A percentile compares a stretch with the other conserved stretches of the same genome.
Evolutionary conservation across 1,139 yeast genomes (phyloP).

Genomic region (Entelexis sorbosivorans): DNA sequence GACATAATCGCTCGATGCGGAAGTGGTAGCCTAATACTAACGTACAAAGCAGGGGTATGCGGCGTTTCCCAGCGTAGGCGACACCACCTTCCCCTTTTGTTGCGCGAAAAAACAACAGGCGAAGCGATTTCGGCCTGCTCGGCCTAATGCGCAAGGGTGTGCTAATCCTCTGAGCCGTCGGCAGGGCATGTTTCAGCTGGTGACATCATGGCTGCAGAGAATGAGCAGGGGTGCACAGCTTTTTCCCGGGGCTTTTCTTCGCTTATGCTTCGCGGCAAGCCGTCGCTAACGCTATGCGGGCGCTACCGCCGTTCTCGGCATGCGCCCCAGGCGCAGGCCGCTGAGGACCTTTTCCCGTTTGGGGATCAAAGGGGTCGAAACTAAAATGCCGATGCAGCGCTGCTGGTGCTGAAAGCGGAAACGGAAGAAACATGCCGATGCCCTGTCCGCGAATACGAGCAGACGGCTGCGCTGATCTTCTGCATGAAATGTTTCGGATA

Average conservation of each 20-base stretch:
- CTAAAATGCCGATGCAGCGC: not conserved
- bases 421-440: not conserved
- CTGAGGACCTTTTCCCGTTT: too few relatives aligned
- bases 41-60: not conserved
- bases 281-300: too few relatives aligned
- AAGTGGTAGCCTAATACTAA: not conserved
- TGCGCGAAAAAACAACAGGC: too few relatives aligned
- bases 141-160: not conserved
- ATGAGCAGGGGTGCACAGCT: not conserved
- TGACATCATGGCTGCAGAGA: not conserved
- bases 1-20: not conserved
- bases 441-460: not conserved
- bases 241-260: not conserved
- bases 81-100: too few relatives aligned
- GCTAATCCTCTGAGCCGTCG: not conserved
- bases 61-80: too few relatives aligned
- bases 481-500: slow-evolving; percentile 1
- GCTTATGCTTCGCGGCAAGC: too few relatives aligned
- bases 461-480: not conserved
- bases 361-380: too few relatives aligned
- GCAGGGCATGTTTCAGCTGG: not conserved
- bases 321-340: too few relatives aligned
- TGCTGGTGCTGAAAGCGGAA: too few relatives aligned
- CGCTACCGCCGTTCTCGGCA: too few relatives aligned
- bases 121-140: too few relatives aligned